These are phyloP conservation scores for Dictyostelium brefeldianum DNA, from an alignment of 78 protist species.

Conservation along the genomic window DNA sequence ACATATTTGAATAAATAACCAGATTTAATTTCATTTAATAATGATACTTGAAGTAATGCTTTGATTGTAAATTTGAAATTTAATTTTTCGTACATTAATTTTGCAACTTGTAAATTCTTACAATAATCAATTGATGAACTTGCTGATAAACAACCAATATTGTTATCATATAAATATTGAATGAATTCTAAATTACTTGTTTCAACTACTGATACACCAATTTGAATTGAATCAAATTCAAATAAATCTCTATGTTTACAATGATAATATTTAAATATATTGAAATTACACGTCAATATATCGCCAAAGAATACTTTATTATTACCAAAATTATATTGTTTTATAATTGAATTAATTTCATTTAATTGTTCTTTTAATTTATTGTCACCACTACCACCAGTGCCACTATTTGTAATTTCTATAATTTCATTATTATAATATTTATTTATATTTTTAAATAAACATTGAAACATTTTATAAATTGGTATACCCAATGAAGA, in stretches of 20 bases:
- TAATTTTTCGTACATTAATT: too few species aligned
- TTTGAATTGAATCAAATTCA: neutral
- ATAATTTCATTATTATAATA: neutral
- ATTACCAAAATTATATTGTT: neutral
- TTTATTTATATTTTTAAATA: neutral
- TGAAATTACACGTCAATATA: neutral
- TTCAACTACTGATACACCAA: neutral
- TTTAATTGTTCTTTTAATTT: neutral
- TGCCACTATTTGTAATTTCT: neutral
- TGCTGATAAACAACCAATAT: neutral
- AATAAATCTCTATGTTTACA: neutral
- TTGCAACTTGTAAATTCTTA: too few species aligned
- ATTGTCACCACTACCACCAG: neutral
- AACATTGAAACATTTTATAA: too few species aligned
- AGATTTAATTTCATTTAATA: too few species aligned
- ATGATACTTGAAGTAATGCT: too few species aligned
- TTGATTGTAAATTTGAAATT: too few species aligned
- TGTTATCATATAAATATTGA: neutral
- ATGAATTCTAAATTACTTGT: neutral
- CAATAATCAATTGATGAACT: too few species aligned
- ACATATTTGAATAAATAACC: too few species aligned
- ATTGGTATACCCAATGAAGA: too few species aligned
- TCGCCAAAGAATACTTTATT: neutral
- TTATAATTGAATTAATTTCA: neutral
- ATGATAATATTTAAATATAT: neutral